Conservation (phyloP, 1,284 basidiomycete genomes). For the Ustilago bromivora region DNA sequence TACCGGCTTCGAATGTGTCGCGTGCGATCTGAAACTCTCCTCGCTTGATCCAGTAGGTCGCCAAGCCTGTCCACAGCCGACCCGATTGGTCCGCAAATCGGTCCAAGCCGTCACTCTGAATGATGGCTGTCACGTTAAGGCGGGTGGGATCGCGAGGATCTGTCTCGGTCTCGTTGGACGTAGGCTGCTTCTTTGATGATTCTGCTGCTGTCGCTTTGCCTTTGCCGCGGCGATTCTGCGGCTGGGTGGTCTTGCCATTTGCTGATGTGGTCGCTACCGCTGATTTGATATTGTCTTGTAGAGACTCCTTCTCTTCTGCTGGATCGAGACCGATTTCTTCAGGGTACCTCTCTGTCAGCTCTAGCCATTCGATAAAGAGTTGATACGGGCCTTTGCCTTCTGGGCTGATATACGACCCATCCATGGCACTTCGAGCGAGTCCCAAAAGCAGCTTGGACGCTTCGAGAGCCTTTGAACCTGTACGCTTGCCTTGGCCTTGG, state of each 20-base stretch:
- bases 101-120: conserved; percentile 84
- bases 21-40: conserved; percentile 91
- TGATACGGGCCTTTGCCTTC: conserved; percentile 97
- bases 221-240: conserved; percentile 72
- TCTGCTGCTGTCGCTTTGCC: conserved; percentile 40
- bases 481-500: not conserved
- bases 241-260: conserved; percentile 4
- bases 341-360: conserved; percentile 88
- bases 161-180: conserved; percentile 75
- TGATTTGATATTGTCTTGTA: not conserved
- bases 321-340: conserved; percentile 92
- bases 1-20: conserved; percentile 87
- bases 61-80: conserved; percentile 92
- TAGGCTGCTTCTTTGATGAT: conserved; percentile 74
- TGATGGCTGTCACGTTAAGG: conserved; percentile 87
- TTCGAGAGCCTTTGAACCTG: conserved; percentile 78
- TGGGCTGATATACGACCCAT: conserved; percentile 85
- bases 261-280: conserved; percentile 7
- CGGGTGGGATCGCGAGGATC: conserved; percentile 80
- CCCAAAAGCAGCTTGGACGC: conserved; percentile 90
- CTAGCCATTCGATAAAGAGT: conserved; percentile 90
- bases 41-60: conserved; percentile 98
- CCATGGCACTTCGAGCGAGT: conserved; percentile 83
- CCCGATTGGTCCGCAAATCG: conserved; percentile 97
- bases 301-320: conserved; percentile 72